phyloP scores from a whole-genome alignment of 1,284 basidiomycete genomes.

The Moesziomyces sp. region DNA sequence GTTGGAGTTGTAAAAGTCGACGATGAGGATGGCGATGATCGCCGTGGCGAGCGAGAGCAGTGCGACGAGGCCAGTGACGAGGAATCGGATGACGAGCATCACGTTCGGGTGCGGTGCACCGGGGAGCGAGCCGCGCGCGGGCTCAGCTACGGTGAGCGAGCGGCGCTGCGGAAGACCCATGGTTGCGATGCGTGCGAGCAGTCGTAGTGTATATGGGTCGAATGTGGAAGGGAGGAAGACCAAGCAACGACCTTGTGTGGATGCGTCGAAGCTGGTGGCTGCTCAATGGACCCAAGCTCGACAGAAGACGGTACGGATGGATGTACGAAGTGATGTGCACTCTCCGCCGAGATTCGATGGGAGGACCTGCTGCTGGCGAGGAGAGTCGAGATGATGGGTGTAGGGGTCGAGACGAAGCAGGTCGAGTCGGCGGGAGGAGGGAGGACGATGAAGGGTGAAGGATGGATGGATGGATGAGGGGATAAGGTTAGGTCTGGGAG shows the following conservation, averaged over 20 bases:
- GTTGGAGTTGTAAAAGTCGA: conserved; percentile 67
- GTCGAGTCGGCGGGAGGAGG: conserved; percentile 16
- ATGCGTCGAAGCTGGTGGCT: too few relatives aligned
- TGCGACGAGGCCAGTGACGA: conserved; percentile 63
- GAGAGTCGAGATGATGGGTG: conserved; percentile 7
- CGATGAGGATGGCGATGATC: conserved; percentile 63
- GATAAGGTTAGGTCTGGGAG: background rate
- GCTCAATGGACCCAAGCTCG: too few relatives aligned
- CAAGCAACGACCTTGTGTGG: too few relatives aligned
- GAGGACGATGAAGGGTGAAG: conserved; percentile 3
- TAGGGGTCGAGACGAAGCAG: conserved; percentile 15
- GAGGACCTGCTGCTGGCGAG: background rate
- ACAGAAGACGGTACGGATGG: background rate
- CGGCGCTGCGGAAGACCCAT: conserved; percentile 63
- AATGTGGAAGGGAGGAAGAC: background rate
- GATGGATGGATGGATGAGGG: conserved; percentile 8
- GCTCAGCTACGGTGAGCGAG: conserved; percentile 53
- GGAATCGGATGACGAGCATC: conserved; percentile 60
- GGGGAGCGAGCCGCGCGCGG: conserved; percentile 29
- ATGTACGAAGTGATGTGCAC: background rate
- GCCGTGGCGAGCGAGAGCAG: conserved; percentile 58
- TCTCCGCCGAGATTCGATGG: background rate
- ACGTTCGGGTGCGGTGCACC: conserved; percentile 60
- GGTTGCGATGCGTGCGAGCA: background rate
- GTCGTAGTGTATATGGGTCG: too few relatives aligned